Percentiles rank a stretch among this genome's conserved stretches.
phyloP scores from a whole-genome alignment of 2,329 filamentous ascomycete genomes.

The Alternaria alternata region DNA sequence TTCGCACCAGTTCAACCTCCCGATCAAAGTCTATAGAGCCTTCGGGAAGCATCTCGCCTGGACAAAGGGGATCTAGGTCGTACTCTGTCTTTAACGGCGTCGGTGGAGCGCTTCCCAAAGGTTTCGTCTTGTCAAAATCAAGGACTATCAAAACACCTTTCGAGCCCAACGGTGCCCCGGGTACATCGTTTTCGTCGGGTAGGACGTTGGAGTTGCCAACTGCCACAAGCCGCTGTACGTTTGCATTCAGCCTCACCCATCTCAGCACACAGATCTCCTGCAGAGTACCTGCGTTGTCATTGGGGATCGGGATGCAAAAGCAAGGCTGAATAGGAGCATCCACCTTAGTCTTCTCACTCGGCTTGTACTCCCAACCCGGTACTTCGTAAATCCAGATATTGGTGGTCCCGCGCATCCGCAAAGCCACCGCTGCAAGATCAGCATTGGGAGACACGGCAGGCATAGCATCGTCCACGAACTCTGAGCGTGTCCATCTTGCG shows the following conservation, averaged over 20 bases:
- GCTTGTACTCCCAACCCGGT: conserved; percentile 47
- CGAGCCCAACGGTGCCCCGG: conserved; percentile 40
- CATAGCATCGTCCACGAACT: conserved; percentile 52
- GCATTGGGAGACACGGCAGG: conserved; percentile 51
- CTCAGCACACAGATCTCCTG: conserved; percentile 50
- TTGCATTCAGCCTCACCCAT: conserved; percentile 44
- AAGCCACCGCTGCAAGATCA: conserved; percentile 50
- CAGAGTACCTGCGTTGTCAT: conserved; percentile 39
- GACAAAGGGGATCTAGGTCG: conserved; percentile 49
- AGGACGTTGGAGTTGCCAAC: conserved; percentile 47
- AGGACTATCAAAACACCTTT: conserved; percentile 50
- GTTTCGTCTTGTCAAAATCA: conserved; percentile 48
- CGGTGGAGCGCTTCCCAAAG: conserved; percentile 29
- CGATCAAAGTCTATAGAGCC: conserved; percentile 52
- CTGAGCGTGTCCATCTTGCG: conserved; percentile 49
- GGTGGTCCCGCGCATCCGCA: conserved; percentile 50
- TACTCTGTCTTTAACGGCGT: conserved; percentile 43
- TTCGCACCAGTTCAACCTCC: conserved; percentile 52
- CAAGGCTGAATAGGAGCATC: conserved; percentile 49
- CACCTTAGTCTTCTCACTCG: conserved; percentile 32
- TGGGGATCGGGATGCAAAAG: conserved; percentile 48
- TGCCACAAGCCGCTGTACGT: conserved; percentile 48
- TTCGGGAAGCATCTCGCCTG: conserved; percentile 50
- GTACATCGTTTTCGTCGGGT: conserved; percentile 34
- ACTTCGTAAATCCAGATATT: conserved; percentile 52